Percentiles rank a stretch among this genome's conserved stretches.
These are phyloP conservation scores for Apiospora aurea DNA, from an alignment of 2,329 filamentous ascomycete genomes.

Conservation along the genomic window DNA sequence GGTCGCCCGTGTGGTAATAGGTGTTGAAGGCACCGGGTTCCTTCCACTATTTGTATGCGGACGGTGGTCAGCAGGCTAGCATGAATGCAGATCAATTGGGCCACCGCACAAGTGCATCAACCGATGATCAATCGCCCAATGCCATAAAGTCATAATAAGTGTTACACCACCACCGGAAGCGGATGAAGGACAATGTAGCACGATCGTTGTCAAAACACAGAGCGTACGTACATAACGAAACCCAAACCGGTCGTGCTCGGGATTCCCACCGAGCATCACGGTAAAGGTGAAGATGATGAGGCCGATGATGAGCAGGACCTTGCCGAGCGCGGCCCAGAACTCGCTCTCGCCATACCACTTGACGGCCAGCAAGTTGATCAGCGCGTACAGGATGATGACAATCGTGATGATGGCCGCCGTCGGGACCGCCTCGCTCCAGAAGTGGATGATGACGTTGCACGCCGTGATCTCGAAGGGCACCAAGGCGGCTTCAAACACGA, in stretches of 20 bases:
- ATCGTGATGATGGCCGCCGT: constrained; percentile 68
- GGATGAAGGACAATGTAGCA: no score
- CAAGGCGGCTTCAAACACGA: constrained; percentile 71
- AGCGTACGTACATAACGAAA: constrained; percentile 55
- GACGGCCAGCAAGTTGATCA: constrained; percentile 76
- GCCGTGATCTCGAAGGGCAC: constrained; percentile 74
- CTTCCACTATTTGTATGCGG: constrained; percentile 56
- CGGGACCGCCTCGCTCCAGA: constrained; percentile 67
- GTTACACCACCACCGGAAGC: neutral
- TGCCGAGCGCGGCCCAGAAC: constrained; percentile 76
- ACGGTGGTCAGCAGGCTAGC: constrained; percentile 31
- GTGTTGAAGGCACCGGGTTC: constrained; percentile 75
- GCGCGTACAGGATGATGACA: constrained; percentile 57
- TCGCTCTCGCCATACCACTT: constrained; percentile 80
- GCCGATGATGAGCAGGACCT: constrained; percentile 74
- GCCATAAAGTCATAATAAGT: no score
- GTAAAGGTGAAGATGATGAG: constrained; percentile 81
- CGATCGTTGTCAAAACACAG: neutral
- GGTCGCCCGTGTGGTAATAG: constrained; percentile 66
- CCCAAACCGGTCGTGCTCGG: constrained; percentile 72
- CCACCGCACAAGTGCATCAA: neutral
- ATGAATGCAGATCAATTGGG: neutral
- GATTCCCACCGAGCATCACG: constrained; percentile 84
- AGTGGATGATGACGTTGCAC: constrained; percentile 68
- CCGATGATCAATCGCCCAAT: neutral